A percentile compares a stretch with the other conserved stretches of the same genome.
phyloP scores from a whole-genome alignment of 768 basidiomycete species.

The Leccinellum luteum region DNA sequence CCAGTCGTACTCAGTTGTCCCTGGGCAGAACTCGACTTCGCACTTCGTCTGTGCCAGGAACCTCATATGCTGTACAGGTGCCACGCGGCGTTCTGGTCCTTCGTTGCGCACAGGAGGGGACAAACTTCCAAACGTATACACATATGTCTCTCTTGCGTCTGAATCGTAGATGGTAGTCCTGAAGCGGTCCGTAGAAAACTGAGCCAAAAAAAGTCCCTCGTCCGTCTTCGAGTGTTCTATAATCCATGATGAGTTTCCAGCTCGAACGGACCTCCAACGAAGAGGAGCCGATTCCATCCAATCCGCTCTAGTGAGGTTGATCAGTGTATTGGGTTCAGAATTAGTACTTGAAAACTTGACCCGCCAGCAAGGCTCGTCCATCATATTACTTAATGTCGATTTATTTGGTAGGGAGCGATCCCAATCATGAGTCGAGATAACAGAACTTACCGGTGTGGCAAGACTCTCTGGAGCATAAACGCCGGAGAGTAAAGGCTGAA shows the following conservation, averaged over 20 bases:
- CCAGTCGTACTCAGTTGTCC: too few relatives aligned
- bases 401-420: background rate
- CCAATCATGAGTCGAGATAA: background rate
- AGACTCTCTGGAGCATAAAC: background rate
- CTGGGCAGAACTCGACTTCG: background rate
- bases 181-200: background rate
- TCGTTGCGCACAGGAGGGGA: background rate
- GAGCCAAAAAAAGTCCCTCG: background rate
- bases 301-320: too few relatives aligned
- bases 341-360: too few relatives aligned
- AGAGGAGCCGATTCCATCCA: too few relatives aligned
- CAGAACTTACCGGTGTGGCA: background rate
- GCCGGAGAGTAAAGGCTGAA: background rate
- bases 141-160: background rate
- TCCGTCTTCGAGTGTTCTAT: too few relatives aligned
- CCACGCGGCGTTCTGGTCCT: background rate
- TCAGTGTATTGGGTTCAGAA: too few relatives aligned
- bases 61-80: background rate
- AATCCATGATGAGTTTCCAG: too few relatives aligned
- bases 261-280: too few relatives aligned
- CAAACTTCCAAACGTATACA: background rate
- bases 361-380: too few relatives aligned
- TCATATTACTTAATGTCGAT: background rate
- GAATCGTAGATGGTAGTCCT: background rate
- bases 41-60: background rate